These are phyloP conservation scores for Pseudogymnoascus verrucosus DNA, from an alignment of 2,329 filamentous ascomycete species.

Conservation along the genomic window DNA sequence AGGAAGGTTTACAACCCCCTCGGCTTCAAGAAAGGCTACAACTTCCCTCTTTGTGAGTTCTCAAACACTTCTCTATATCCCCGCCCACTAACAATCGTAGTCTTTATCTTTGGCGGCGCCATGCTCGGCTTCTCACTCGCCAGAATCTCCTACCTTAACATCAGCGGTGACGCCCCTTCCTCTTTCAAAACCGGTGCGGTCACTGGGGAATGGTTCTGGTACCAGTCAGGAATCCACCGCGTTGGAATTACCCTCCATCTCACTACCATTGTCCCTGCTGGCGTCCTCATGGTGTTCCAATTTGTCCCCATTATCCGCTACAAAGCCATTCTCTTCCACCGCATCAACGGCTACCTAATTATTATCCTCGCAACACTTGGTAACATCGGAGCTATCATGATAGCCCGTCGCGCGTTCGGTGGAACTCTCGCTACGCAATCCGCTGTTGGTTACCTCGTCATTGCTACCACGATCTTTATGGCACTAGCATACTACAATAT, in stretches of 20 bases:
- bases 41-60: constrained; percentile 40
- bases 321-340: constrained; percentile 45
- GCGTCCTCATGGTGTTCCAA: constrained; percentile 38
- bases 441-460: constrained; percentile 35
- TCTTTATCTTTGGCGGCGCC: constrained; percentile 19
- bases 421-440: constrained; percentile 44
- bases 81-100: neutral
- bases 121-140: constrained; percentile 20
- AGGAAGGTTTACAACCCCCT: constrained; percentile 56
- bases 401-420: constrained; percentile 43
- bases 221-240: constrained; percentile 23
- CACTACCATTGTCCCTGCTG: constrained; percentile 36
- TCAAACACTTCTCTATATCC: neutral
- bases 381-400: constrained; percentile 45
- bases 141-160: constrained; percentile 15
- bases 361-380: constrained; percentile 39
- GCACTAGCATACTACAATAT: constrained; percentile 47
- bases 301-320: constrained; percentile 42
- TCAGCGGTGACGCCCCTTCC: constrained; percentile 20
- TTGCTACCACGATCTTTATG: constrained; percentile 38
- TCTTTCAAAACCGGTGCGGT: constrained; percentile 18
- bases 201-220: constrained; percentile 38
- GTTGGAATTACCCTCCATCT: constrained; percentile 41
- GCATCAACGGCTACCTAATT: constrained; percentile 51
- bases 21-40: constrained; percentile 49